Evolutionary conservation across 192 early-diverging fungal genomes (phyloP), one percentile per base, ranked within the genome.

Genomic region (Paraglomus brasilianum): DNA sequence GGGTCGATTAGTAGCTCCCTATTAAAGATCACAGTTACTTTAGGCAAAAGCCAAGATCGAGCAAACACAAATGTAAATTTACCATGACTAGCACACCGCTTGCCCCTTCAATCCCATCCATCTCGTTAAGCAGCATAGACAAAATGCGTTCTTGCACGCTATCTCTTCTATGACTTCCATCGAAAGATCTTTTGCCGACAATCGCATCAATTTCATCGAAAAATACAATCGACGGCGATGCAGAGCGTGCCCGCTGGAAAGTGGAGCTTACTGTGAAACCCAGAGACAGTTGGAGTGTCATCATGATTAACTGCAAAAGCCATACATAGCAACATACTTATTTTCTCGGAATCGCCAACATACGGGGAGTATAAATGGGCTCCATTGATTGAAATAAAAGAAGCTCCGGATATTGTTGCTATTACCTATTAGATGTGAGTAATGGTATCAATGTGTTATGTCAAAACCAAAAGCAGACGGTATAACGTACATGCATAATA

Each of bases 121-220:
- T 93, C 72, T 96, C 94, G 68, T 94, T 95, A 73, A 90, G 71
- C 39, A 91, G 77, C 9, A 82, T 91, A 10, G 91, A 92, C 42
- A 95, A 72, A 4, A 94, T 82, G 11, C 91, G 76, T 66, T 93
- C 93, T 63, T 92, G 92, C 0, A 91, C 92, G 45, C 86, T 78
- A 71, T 93, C 92, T 2, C 86, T 77, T 7, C 86, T 83, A 38
- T 73, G 55, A 65, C 81, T 70, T 72, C 85, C 77, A 21, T 77
- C 78, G 0, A 66, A 64, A 51, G 66, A 41, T 7, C 96, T 78
- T 73, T 91, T 94, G 3, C 97, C 97, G 0, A 97, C 95, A 67
- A 99, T 91, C 0, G 95, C 89, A 48, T 99, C 97, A 44, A 97
- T 84, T 75, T 99, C 97, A 78, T 99, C 97, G 44, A 99, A 83